Base-by-base conservation (phyloP, 306 rosid genomes). In the Lathyrus tuberosus region DNA sequence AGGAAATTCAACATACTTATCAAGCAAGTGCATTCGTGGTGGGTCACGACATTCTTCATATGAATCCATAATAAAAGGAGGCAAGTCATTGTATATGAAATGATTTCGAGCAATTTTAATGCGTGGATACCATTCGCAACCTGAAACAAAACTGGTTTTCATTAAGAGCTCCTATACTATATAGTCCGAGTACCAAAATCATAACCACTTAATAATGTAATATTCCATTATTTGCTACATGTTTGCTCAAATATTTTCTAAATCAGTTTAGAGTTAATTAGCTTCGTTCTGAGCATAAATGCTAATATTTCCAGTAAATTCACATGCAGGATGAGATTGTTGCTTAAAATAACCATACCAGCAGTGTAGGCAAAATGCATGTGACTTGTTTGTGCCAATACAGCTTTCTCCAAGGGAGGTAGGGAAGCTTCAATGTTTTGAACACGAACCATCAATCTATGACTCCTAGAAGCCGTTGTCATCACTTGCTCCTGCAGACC, bases 71-170 rank as follows among this genome's bases (percentile, higher is more conserved):
- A n/a, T n/a, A n/a, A n/a, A n/a, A n/a, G n/a, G n/a, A n/a, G n/a
- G n/a, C n/a, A n/a, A n/a, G n/a, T n/a, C n/a, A n/a, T n/a, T n/a
- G n/a, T n/a, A n/a, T n/a, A 11, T 81, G 82, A 94, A 90, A 78
- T 85, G 98, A 84, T 88, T 84, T 69, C 84, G 79, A 67, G 86
- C 87, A 60, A 82, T 72, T 74, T 69, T 82, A 42, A 84, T 81
- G 35, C 71, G 84, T 54, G 97, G 98, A 84, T 91, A 96, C 95
- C 97, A 91, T 83, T 91, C 95, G 76, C 85, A 84, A 87, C 98
- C 98, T 94, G 95, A 83, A 94, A 84, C 70, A 67, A 58, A 84
- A 81, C 85, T 80, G 81, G 66, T 73, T 71, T 71, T 79, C 70
- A 64, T 79, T 43, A 82, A 82, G 65, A 66, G 69, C 69, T 46